Conservation (phyloP, 2,329 filamentous ascomycete genomes). For the Capronia coronata region DNA sequence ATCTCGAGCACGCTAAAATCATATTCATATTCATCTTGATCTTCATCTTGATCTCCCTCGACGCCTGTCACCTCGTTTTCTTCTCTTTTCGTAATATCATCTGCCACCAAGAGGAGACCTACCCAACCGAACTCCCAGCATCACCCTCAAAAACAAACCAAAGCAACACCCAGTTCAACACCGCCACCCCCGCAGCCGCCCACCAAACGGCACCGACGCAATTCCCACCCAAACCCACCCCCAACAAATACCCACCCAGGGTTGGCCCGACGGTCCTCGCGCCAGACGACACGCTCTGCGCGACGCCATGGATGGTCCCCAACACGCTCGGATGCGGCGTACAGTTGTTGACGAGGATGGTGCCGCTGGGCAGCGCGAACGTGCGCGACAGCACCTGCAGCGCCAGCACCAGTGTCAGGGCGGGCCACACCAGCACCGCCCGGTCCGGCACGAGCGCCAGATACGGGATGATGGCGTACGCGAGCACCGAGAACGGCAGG, state of each 20-base stretch:
- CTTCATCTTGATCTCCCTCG: not conserved
- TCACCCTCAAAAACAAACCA: conserved; percentile 58
- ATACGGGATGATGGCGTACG: conserved; percentile 65
- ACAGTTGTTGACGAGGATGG: conserved; percentile 56
- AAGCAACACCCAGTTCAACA: conserved; percentile 52
- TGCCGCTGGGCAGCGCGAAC: conserved; percentile 55
- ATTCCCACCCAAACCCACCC: conserved; percentile 48
- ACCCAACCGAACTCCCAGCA: conserved; percentile 8
- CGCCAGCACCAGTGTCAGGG: conserved; percentile 57
- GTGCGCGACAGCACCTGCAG: conserved; percentile 68
- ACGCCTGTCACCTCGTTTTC: not conserved
- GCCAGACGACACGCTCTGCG: conserved; percentile 49
- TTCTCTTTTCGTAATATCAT: not conserved
- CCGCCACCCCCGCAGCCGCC: conserved; percentile 49
- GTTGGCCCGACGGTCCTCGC: conserved; percentile 53
- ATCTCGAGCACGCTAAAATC: no score
- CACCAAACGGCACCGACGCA: conserved; percentile 54
- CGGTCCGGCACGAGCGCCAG: conserved; percentile 59
- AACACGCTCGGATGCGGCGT: conserved; percentile 52
- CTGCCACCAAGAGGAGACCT: no score
- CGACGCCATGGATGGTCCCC: conserved; percentile 54
- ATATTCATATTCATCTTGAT: no score
- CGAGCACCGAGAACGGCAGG: conserved; percentile 62
- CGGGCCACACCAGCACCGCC: conserved; percentile 54
- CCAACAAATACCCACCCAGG: conserved; percentile 49